Conservation (phyloP, 2,329 filamentous ascomycete genomes). For the Ascochyta rabiei region DNA sequence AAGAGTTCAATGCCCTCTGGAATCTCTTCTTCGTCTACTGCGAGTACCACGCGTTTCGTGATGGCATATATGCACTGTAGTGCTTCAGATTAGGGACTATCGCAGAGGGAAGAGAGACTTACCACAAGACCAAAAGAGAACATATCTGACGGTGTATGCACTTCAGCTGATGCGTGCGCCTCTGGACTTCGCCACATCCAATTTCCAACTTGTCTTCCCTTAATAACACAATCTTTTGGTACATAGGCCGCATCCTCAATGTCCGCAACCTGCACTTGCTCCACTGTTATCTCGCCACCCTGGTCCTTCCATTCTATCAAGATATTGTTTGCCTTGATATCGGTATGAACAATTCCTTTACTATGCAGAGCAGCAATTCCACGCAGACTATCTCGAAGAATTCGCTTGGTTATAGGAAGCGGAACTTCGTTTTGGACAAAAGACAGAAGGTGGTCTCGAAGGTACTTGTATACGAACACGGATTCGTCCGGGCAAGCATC, state of each 20-base stretch:
- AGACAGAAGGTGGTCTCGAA: conserved; percentile 51
- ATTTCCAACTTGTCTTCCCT: conserved; percentile 50
- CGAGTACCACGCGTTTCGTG: conserved; percentile 46
- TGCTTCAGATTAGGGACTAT: conserved; percentile 21
- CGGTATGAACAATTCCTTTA: conserved; percentile 29
- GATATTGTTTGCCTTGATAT: conserved; percentile 55
- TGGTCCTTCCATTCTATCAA: conserved; percentile 50
- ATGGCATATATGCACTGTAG: conserved; percentile 54
- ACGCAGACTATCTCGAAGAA: conserved; percentile 44
- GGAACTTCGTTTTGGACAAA: conserved; percentile 51
- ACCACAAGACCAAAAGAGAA: conserved; percentile 55
- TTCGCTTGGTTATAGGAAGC: conserved; percentile 47
- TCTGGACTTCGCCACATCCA: conserved; percentile 56
- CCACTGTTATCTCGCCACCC: conserved; percentile 33
- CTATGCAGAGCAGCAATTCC: conserved; percentile 14
- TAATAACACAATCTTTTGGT: conserved; percentile 45
- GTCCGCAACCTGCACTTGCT: conserved; percentile 51
- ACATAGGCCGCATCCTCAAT: conserved; percentile 52
- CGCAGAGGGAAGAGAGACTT: conserved; percentile 27
- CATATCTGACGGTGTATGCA: conserved; percentile 51
- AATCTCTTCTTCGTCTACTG: conserved; percentile 45
- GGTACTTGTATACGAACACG: conserved; percentile 55
- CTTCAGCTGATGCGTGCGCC: conserved; percentile 49
- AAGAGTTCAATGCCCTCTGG: conserved; percentile 46
- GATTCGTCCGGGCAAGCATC: conserved; percentile 54